phyloP scores from a whole-genome alignment of 2,329 filamentous ascomycete species.

The Cyanodermella asteris region DNA sequence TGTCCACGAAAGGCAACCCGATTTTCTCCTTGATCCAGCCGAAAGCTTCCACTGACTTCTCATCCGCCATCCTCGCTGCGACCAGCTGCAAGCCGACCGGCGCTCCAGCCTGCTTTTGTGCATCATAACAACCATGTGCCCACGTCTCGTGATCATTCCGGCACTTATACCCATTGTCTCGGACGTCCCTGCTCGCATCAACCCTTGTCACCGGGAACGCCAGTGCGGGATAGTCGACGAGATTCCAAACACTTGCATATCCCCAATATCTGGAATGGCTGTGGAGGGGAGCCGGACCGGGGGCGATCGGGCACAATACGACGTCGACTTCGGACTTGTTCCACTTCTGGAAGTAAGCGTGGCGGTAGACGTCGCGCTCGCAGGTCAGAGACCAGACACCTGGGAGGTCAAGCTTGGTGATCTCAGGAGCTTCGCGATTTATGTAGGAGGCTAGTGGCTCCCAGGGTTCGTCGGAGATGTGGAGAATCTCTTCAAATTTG shows the following conservation, averaged over 20 bases:
- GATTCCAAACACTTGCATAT: slow-evolving; percentile 16
- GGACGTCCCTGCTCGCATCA: slow-evolving; percentile 10
- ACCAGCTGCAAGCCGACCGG: slow-evolving; percentile 18
- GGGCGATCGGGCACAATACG: slow-evolving; percentile 11
- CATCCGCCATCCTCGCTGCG: slow-evolving; percentile 8
- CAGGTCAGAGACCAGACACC: no score
- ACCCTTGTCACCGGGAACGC: slow-evolving; percentile 15
- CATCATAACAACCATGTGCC: slow-evolving; percentile 14
- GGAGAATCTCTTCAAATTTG: slow-evolving; percentile 10
- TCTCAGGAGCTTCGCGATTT: not conserved
- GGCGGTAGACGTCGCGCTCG: no score
- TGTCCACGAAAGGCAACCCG: slow-evolving; percentile 7
- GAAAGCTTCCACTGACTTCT: slow-evolving; percentile 8
- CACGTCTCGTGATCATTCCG: slow-evolving; percentile 14
- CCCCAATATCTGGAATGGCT: slow-evolving; percentile 15
- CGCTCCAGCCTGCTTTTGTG: slow-evolving; percentile 17
- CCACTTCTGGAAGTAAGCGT: no score
- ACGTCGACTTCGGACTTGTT: slow-evolving; percentile 16
- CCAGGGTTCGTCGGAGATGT: slow-evolving; percentile 5
- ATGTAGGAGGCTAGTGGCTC: slow-evolving; percentile 3
- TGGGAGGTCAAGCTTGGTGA: no score
- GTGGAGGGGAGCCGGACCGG: slow-evolving; percentile 14
- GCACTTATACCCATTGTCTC: slow-evolving; percentile 12
- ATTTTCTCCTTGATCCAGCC: slow-evolving; percentile 6
- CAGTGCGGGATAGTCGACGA: slow-evolving; percentile 15